These are phyloP conservation scores for Beauveria scarabaeidicola DNA, from an alignment of 2,329 filamentous ascomycete species.

Conservation along the genomic window DNA sequence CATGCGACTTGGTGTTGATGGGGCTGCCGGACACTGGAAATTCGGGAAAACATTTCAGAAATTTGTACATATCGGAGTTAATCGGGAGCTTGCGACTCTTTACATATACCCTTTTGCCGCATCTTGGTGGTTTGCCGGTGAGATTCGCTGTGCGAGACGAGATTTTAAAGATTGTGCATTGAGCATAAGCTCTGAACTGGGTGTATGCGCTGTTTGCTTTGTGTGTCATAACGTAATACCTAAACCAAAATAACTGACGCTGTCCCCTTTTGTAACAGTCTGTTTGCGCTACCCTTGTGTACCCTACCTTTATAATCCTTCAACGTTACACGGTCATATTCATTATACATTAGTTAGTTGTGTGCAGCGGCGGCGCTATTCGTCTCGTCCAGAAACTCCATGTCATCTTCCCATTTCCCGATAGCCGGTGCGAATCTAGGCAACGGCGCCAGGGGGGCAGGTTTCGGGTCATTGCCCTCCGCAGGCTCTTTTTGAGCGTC, in stretches of 20 bases:
- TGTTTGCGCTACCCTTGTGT: neutral
- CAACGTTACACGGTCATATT: neutral
- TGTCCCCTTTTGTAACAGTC: neutral
- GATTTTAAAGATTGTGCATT: neutral
- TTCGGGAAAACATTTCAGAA: neutral
- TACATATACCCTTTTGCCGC: neutral
- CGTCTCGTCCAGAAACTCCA: constrained; percentile 41
- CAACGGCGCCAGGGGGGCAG: constrained; percentile 21
- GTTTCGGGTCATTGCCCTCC: constrained; percentile 18
- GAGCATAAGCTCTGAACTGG: neutral
- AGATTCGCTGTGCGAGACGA: neutral
- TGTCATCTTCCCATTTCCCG: constrained; percentile 50
- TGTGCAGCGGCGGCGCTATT: constrained; percentile 13
- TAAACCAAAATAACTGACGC: neutral
- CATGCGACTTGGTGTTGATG: constrained; percentile 9
- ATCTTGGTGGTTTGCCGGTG: neutral
- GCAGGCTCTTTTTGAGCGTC: constrained; percentile 17
- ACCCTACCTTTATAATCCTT: neutral
- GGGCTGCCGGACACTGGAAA: neutral
- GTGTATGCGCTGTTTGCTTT: neutral
- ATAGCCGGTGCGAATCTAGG: constrained; percentile 30
- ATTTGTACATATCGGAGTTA: neutral
- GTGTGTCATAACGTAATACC: neutral
- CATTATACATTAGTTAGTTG: neutral
- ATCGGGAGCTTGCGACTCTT: neutral